These are phyloP conservation scores for Simplicillium sp. DNA, from an alignment of 2,329 filamentous ascomycete genomes.

Conservation along the genomic window DNA sequence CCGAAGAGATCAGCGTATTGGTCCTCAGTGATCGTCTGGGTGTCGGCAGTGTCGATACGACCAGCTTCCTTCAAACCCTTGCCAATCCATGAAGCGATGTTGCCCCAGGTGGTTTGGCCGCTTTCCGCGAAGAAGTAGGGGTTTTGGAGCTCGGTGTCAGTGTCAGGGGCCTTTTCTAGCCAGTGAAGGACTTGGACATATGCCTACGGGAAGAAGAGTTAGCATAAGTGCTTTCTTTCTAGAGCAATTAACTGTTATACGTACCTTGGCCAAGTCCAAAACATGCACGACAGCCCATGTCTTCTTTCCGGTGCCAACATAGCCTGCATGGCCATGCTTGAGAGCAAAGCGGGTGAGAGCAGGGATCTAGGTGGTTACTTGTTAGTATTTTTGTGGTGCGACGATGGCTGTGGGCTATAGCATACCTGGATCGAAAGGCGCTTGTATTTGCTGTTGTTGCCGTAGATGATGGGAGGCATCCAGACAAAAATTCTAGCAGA, in stretches of 20 bases:
- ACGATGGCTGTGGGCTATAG: not conserved
- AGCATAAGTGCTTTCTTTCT: not conserved
- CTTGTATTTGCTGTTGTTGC: not conserved
- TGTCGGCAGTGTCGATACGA: not conserved
- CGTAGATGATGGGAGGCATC: not conserved
- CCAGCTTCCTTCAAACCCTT: not conserved
- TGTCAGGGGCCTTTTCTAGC: not conserved
- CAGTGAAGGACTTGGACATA: constrained; percentile 1
- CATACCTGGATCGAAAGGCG: not conserved
- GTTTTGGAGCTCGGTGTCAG: not conserved
- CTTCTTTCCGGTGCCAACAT: not conserved
- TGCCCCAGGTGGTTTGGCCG: not conserved
- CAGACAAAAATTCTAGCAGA: not conserved
- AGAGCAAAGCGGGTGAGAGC: not conserved
- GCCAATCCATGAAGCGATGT: not conserved
- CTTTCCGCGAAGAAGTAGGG: not conserved
- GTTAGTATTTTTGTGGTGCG: not conserved
- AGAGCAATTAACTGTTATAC: not conserved
- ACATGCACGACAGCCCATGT: not conserved
- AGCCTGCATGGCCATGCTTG: not conserved
- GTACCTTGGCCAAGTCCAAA: not conserved
- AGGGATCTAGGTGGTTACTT: not conserved
- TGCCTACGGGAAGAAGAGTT: not conserved
- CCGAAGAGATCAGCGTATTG: not conserved
- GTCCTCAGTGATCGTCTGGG: not conserved